Evolutionary conservation across 2,329 filamentous ascomycete genomes (phyloP).

Genomic region (Verticillium klebahnii): DNA sequence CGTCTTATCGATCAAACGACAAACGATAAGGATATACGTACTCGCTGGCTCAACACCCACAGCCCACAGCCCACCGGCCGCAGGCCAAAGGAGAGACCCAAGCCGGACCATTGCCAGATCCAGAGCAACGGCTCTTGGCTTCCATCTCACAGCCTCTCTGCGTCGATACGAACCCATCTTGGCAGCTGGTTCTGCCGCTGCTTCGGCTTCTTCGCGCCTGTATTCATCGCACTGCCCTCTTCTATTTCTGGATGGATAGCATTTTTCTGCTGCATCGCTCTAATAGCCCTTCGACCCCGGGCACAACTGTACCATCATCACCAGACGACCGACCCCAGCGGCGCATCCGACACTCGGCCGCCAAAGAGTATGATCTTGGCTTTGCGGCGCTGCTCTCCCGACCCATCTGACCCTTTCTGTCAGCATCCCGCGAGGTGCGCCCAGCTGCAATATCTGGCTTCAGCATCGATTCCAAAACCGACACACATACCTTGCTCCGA

Average conservation of each 20-base stretch:
- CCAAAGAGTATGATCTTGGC: not conserved
- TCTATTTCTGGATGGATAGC: not conserved
- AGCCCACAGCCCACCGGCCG: too few species aligned
- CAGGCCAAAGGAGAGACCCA: not conserved
- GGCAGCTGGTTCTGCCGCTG: not conserved
- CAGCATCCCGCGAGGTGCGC: not conserved
- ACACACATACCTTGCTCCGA: not conserved
- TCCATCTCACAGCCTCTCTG: not conserved
- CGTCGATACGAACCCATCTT: not conserved
- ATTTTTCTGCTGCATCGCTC: not conserved
- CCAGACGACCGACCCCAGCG: not conserved
- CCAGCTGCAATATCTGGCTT: not conserved
- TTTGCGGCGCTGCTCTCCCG: not conserved
- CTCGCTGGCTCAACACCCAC: too few species aligned
- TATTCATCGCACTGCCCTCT: not conserved
- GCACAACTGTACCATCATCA: not conserved
- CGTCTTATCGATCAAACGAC: too few species aligned
- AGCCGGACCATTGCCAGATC: not conserved
- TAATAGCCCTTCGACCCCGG: not conserved
- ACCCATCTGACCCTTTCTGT: not conserved
- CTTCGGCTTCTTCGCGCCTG: not conserved
- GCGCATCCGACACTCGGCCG: not conserved
- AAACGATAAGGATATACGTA: too few species aligned
- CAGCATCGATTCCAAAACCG: not conserved
- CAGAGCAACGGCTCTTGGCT: not conserved